These are phyloP conservation scores for Pestalotiopsis sp. DNA, from an alignment of 2,329 filamentous ascomycete genomes.

Conservation along the genomic window DNA sequence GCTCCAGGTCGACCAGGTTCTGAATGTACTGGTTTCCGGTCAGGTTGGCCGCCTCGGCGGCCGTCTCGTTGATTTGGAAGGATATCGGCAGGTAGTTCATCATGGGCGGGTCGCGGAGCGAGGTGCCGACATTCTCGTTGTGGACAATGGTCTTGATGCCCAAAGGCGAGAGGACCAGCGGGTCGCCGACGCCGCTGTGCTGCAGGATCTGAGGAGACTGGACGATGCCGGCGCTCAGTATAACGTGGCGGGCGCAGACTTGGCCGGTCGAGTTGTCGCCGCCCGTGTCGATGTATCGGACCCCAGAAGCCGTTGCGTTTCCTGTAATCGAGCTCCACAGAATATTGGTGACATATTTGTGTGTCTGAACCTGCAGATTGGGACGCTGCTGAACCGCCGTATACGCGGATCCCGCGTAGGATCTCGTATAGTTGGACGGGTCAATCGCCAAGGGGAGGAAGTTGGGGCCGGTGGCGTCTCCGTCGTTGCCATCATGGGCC, in stretches of 20 bases:
- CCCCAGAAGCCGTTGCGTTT: not conserved
- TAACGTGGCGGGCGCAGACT: slow-evolving; percentile 13
- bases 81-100: slow-evolving; percentile 18
- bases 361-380: slow-evolving; percentile 10
- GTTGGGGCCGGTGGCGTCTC: slow-evolving; percentile 13
- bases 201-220: slow-evolving; percentile 14
- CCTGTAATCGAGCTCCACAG: not conserved
- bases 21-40: slow-evolving; percentile 13
- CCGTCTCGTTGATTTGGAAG: slow-evolving; percentile 9
- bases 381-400: not conserved
- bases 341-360: slow-evolving; percentile 11
- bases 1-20: not conserved
- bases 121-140: slow-evolving; percentile 10
- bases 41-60: not conserved
- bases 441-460: slow-evolving; percentile 15
- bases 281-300: not conserved
- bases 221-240: slow-evolving; percentile 13
- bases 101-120: slow-evolving; percentile 15
- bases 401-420: slow-evolving; percentile 15
- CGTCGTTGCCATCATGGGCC: slow-evolving; percentile 14
- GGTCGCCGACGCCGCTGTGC: slow-evolving; percentile 14
- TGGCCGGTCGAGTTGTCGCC: not conserved
- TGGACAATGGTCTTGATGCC: slow-evolving; percentile 13
- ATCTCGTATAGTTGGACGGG: slow-evolving; percentile 16
- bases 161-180: slow-evolving; percentile 8